Base-by-base conservation (phyloP, 2,329 filamentous ascomycete genomes). In the Davidsoniella neocaledoniae region DNA sequence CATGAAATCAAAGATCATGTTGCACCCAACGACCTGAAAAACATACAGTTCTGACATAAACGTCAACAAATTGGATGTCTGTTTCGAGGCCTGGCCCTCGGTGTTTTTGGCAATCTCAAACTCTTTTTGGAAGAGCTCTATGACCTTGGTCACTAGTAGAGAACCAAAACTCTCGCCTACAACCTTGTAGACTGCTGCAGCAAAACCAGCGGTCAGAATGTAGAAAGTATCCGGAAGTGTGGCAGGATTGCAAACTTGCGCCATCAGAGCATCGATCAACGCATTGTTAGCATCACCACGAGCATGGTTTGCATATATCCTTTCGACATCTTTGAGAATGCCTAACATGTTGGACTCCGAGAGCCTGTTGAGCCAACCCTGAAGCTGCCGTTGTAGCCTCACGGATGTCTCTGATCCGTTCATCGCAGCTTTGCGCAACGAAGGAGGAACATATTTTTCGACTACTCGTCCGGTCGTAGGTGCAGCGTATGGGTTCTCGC, bases 121-220 rank as follows among this genome's bases (percentile, higher is more conserved):
- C 53, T 79, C 70, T 16, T 72, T 68, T 54, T 83, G 79, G 60
- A 96, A 86, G 7, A 79, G 76, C 43, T 82, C 76, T 14, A 93
- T 83, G 5, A 90, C 69, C 36, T 78, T 76, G 55, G 93, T 85
- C 7, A 95, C 68, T 21, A 95, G 71, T 58, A 93, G 82, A 0
- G 88, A 90, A 3, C 86, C 90, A 64, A 96, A 88, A 58, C 94
- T 90, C 12, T 81, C 81, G 5, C 91, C 91, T 42, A 91, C 73
- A 5, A 91, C 72, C 60, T 86, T 93, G 66, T 94, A 94, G 1
- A 94, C 65, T 0, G 87, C 86, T 4, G 90, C 79, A 36, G 90
- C 78, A 60, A 96, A 96, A 4, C 87, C 90, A 37, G 88, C 87
- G 51, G 87, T 83, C 9, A 96, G 74, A 47, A 95, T 86, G 49